A percentile compares a stretch with the other conserved stretches of the same genome.
These are phyloP conservation scores for Solanum hybrid DNA, from an alignment of 305 asterid species.

Conservation along the genomic window DNA sequence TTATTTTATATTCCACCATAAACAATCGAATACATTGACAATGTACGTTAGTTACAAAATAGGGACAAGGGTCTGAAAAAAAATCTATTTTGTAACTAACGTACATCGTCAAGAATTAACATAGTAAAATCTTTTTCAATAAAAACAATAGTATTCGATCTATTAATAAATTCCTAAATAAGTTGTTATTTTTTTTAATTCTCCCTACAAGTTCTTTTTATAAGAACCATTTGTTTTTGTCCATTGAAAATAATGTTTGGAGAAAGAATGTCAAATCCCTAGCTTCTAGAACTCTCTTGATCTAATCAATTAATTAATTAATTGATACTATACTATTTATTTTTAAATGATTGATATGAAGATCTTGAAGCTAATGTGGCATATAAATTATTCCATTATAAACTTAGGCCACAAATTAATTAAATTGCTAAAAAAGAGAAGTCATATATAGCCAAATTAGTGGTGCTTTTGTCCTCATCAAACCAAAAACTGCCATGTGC, in stretches of 20 bases:
- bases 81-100: no score
- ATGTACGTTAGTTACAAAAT: no score
- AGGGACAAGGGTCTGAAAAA: no score
- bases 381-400: neutral
- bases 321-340: neutral
- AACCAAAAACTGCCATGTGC: slow-evolving; percentile 2
- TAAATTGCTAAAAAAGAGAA: neutral
- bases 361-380: neutral
- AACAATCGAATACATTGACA: no score
- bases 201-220: no score
- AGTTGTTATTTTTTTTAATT: neutral
- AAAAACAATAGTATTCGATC: neutral
- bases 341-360: neutral
- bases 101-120: neutral
- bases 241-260: neutral
- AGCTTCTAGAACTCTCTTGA: neutral
- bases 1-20: neutral
- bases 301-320: neutral
- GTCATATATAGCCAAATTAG: neutral
- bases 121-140: no score
- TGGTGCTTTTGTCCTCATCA: neutral
- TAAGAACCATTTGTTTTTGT: neutral
- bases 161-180: no score
- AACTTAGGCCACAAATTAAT: neutral
- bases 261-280: neutral